Conservation (phyloP, 441 rosid species). For the Euphorbia corollata region DNA sequence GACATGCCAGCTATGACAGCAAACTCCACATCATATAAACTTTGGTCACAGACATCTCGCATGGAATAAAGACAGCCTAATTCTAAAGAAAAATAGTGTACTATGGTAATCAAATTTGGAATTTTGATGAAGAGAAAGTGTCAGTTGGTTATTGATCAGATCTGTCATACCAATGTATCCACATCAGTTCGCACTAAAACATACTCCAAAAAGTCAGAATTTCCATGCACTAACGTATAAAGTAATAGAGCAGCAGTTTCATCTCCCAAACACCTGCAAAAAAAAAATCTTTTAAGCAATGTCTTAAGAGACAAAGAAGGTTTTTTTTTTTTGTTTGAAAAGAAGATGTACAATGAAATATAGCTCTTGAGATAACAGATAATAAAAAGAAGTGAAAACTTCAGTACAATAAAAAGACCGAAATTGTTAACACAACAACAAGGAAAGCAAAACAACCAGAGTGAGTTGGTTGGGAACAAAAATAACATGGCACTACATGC, state of each 20-base stretch:
- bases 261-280: slow-evolving; percentile 81
- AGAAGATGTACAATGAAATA: neutral
- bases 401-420: neutral
- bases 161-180: slow-evolving; percentile 79
- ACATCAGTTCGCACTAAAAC: slow-evolving; percentile 92
- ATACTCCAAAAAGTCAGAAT: slow-evolving; percentile 92
- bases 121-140: neutral
- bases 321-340: neutral
- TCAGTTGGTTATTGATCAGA: slow-evolving; percentile 8
- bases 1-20: neutral
- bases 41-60: neutral
- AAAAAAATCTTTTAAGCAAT: slow-evolving; percentile 22
- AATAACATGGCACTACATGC: neutral
- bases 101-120: neutral
- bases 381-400: neutral
- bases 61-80: neutral
- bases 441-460: neutral
- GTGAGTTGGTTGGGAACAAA: neutral
- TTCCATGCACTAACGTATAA: slow-evolving; percentile 87
- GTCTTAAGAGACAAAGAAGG: slow-evolving; percentile 16
- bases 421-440: neutral
- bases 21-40: neutral
- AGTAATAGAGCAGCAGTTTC: slow-evolving; percentile 87
- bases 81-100: neutral
- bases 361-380: neutral